Base-by-base conservation (phyloP, 2,329 filamentous ascomycete species). In the Cladosporium sphaerospermum region DNA sequence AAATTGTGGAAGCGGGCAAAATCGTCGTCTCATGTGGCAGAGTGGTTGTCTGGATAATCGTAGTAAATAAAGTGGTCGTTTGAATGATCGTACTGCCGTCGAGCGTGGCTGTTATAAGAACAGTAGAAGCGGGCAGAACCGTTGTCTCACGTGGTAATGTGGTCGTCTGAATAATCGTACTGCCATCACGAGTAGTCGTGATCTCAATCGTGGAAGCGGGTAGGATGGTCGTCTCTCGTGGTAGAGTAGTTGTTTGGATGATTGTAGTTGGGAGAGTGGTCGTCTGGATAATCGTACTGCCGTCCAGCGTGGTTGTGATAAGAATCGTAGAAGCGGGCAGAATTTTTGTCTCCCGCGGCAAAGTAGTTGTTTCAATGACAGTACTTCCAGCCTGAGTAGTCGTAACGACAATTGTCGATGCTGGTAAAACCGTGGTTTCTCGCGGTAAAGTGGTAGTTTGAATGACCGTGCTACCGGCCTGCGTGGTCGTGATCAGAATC, bases 251-350 rank as follows among this genome's bases (percentile, higher is more conserved):
- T 8, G 34, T 36, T 36, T 11, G n/a, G 34, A 9, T 36, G 16
- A 18, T 18, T 18, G 16, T 18, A 13, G 16, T 14, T 34, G 13
- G 45, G 9, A 46, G 8, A 5, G 33, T 46, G 16, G 32, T 46
- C 18, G 45, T 46, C 45, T 36, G 23, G 11, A 28, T 16, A 10
- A 47, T 16, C 10, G 45, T 47, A 11, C 16, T 28, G 4, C 37
- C 48, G 6, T 16, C 48, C 28, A 34, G 48, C 4, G 48, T 44
- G 9, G 40, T 51, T 10, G 40, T 51, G 9, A 51, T 42, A 1
- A 34, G 19, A 36, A 43, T 51, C 2, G 48, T 51, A 8, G 48
- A 51, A n/a, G 48, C 48, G 16, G 48, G 48, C 3, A 34, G 34
- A 36, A 36, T 16, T 5, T 14, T 39, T 9, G 36, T 39, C 16